Conservation (phyloP, 2,329 filamentous ascomycete genomes). For the Pyrenophora graminea region DNA sequence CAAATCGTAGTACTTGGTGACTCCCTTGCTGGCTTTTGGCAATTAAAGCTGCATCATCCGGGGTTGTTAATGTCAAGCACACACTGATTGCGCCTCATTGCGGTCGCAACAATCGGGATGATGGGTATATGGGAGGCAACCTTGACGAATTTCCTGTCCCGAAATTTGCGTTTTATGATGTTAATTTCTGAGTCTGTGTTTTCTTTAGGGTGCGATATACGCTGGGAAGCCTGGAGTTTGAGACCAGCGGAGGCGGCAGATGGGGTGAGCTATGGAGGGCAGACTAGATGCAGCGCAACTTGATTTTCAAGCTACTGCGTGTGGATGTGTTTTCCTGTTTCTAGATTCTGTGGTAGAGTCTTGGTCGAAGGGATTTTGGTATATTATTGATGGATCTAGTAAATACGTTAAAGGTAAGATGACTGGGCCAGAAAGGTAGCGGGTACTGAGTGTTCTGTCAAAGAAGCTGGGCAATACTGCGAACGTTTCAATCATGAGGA, state of each 20-base stretch:
- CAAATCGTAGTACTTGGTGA: conserved; percentile 33
- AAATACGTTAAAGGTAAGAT: too few species aligned
- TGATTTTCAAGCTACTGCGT: conserved; percentile 14
- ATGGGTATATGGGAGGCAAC: not conserved
- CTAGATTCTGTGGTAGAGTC: too few species aligned
- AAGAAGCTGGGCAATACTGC: too few species aligned
- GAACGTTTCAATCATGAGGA: too few species aligned
- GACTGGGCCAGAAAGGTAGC: too few species aligned
- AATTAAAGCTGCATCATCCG: conserved; percentile 25
- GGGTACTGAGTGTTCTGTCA: too few species aligned
- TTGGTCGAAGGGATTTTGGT: too few species aligned
- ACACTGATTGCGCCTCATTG: conserved; percentile 27
- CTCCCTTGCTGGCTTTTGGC: conserved; percentile 21
- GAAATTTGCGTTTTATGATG: conserved; percentile 2
- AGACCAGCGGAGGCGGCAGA: not conserved
- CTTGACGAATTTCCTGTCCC: not conserved
- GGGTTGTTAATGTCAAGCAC: conserved; percentile 25
- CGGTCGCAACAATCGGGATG: conserved; percentile 3
- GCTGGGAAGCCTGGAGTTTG: conserved; percentile 1
- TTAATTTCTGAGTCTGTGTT: conserved; percentile 23
- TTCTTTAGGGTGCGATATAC: not conserved
- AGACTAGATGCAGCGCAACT: conserved; percentile 15
- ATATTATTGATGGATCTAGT: too few species aligned
- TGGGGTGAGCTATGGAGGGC: conserved; percentile 1
- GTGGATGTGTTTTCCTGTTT: too few species aligned